phyloP scores from a whole-genome alignment of 2,329 filamentous ascomycete genomes.

The Helotiales sp. region DNA sequence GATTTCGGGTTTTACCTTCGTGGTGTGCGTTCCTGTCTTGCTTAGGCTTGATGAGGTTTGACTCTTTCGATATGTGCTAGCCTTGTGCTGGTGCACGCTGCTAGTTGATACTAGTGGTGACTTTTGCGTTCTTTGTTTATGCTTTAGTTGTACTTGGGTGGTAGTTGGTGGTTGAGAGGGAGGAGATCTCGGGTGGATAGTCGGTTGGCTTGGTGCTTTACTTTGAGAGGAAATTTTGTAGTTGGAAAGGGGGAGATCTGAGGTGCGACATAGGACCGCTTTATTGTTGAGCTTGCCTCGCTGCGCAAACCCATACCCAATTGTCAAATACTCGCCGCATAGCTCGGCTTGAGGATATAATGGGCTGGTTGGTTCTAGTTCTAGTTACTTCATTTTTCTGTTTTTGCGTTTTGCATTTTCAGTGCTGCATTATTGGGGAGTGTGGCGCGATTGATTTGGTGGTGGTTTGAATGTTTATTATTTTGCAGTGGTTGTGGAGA shows the following conservation, averaged over 20 bases:
- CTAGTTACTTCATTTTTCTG: too few relatives aligned
- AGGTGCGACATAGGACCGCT: not conserved
- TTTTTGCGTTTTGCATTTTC: too few relatives aligned
- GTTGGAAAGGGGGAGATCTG: slow-evolving; percentile 13
- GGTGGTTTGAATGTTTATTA: too few relatives aligned
- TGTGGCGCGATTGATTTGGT: too few relatives aligned
- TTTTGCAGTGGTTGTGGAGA: too few relatives aligned
- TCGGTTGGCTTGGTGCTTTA: not conserved
- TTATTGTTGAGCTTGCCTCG: slow-evolving; percentile 10
- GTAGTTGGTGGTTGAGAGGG: not conserved
- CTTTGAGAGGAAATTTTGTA: not conserved
- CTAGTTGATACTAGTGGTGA: slow-evolving; percentile 3
- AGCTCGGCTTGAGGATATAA: slow-evolving; percentile 16
- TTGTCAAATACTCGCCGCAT: slow-evolving; percentile 13
- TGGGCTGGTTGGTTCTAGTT: slow-evolving; percentile 11
- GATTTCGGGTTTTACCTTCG: slow-evolving; percentile 6
- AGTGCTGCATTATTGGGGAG: too few relatives aligned
- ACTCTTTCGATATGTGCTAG: not conserved
- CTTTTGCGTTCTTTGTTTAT: not conserved
- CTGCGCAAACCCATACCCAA: not conserved
- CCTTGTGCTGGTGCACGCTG: slow-evolving; percentile 19
- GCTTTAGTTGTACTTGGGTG: not conserved
- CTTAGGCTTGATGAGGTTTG: not conserved
- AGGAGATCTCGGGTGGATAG: not conserved
- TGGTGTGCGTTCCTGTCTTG: slow-evolving; percentile 9